A percentile compares a stretch with the other conserved stretches of the same genome.
Evolutionary conservation across 2,329 filamentous ascomycete species (phyloP).

Genomic region (Colletotrichum tamarilloi): DNA sequence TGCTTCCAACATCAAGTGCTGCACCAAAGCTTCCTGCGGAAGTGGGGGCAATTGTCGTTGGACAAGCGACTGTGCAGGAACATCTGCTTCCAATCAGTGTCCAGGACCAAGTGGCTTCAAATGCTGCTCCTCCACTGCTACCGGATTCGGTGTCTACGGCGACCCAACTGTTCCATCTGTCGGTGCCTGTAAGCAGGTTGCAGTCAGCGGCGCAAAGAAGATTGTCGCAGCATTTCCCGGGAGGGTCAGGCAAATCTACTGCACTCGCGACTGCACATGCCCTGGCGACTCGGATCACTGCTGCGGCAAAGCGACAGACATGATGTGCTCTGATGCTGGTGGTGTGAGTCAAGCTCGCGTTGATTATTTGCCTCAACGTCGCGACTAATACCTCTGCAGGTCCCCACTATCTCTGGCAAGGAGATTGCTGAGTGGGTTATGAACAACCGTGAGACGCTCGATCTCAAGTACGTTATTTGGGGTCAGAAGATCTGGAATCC

Average conservation of each 20-base stretch:
- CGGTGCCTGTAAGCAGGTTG: slow-evolving; percentile 48
- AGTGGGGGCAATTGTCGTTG: slow-evolving; percentile 52
- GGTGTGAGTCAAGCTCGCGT: slow-evolving; percentile 45
- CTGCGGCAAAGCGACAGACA: slow-evolving; percentile 50
- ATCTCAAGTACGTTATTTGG: slow-evolving; percentile 62
- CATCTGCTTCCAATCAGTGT: slow-evolving; percentile 44
- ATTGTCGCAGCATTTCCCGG: slow-evolving; percentile 50
- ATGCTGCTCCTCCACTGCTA: slow-evolving; percentile 48
- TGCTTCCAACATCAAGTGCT: slow-evolving; percentile 52
- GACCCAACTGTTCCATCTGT: slow-evolving; percentile 48
- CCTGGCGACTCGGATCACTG: slow-evolving; percentile 49
- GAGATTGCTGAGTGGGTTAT: slow-evolving; percentile 62
- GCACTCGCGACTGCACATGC: slow-evolving; percentile 47
- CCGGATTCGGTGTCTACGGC: slow-evolving; percentile 49
- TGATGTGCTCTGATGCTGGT: slow-evolving; percentile 51
- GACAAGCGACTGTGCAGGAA: slow-evolving; percentile 50
- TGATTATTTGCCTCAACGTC: background rate
- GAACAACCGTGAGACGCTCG: slow-evolving; percentile 52
- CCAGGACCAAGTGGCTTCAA: slow-evolving; percentile 51
- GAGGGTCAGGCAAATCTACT: slow-evolving; percentile 47
- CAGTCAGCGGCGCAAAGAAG: slow-evolving; percentile 48
- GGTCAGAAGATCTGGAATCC: slow-evolving; percentile 60
- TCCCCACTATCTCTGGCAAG: slow-evolving; percentile 49
- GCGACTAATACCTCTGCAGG: slow-evolving; percentile 37
- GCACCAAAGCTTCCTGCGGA: slow-evolving; percentile 51